phyloP scores from a whole-genome alignment of 805 yeast genomes.

The Candida chilensis region DNA sequence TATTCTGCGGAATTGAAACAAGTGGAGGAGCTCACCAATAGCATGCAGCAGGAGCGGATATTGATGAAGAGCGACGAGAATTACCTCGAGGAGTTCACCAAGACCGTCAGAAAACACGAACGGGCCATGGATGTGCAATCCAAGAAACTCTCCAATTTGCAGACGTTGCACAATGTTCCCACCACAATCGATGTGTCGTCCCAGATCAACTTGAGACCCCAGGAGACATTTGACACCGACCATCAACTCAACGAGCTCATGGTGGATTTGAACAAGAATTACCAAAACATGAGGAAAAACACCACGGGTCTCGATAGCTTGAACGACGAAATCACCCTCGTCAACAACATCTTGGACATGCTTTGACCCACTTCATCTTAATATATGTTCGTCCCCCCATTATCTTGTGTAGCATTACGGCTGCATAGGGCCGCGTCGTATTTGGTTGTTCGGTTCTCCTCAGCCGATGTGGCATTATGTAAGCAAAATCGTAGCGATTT shows the following conservation, averaged over 20 bases:
- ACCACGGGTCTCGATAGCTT: background rate
- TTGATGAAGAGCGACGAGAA: conserved; percentile 1
- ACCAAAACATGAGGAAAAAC: background rate
- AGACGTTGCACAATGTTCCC: background rate
- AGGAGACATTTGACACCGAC: background rate
- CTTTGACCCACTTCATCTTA: background rate
- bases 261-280: background rate
- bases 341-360: conserved; percentile 1
- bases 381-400: background rate
- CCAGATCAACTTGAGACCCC: background rate
- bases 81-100: background rate
- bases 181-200: background rate
- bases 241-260: background rate
- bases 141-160: background rate
- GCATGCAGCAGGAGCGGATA: background rate
- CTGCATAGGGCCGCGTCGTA: background rate
- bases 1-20: conserved; percentile 1
- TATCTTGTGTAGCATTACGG: background rate
- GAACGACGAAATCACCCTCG: background rate
- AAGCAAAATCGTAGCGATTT: background rate
- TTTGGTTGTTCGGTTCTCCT: background rate
- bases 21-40: background rate
- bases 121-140: background rate
- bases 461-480: too few species aligned
- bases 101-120: background rate